Conservation (phyloP, 202 grass and related monocot genomes). For the Bolboschoenoplectus hybrid region DNA sequence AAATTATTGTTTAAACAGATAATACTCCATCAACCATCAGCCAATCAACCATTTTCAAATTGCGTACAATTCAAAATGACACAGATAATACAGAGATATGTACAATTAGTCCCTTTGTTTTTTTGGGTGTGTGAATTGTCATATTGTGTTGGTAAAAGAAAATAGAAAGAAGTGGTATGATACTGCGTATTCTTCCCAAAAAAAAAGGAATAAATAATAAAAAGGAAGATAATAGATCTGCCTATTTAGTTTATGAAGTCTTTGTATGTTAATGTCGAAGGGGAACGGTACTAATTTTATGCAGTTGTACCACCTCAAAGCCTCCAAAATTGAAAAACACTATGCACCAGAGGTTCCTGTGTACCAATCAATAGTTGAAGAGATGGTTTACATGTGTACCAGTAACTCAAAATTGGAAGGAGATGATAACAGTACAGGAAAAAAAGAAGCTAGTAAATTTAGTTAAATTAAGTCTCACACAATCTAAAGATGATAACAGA, state of each 20-base stretch:
- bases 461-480: background rate
- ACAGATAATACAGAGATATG: background rate
- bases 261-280: background rate
- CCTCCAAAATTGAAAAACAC: background rate
- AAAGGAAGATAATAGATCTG: background rate
- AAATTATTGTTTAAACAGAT: background rate
- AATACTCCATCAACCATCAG: background rate
- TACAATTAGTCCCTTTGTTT: background rate
- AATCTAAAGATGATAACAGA: conserved; percentile 1
- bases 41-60: background rate
- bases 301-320: background rate
- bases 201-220: background rate
- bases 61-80: background rate
- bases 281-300: background rate
- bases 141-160: background rate
- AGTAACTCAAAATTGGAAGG: background rate
- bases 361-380: background rate
- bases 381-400: background rate
- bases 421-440: background rate
- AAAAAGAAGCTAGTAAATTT: background rate
- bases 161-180: background rate
- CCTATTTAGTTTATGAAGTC: background rate
- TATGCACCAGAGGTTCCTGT: background rate
- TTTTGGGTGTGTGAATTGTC: background rate
- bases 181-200: background rate